phyloP scores from a whole-genome alignment of 139 green algal species.

The Coelastrella sp. region DNA sequence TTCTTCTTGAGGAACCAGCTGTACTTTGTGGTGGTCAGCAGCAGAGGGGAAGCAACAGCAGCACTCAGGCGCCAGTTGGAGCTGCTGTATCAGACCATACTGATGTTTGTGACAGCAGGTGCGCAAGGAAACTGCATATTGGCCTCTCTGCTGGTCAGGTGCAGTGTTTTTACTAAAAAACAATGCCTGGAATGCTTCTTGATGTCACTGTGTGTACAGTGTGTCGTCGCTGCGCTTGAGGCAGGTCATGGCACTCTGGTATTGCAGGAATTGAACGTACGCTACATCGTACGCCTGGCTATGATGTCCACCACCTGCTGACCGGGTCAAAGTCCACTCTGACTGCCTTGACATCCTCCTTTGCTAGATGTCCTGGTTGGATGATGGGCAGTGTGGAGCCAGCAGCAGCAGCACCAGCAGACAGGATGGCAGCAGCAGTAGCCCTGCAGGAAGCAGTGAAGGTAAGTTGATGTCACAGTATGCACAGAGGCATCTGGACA shows the following conservation, averaged over 20 bases:
- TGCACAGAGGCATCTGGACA: background rate
- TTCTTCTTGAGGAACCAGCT: conserved; percentile 76
- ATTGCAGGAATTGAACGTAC: conserved; percentile 71
- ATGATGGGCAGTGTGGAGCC: conserved; percentile 64
- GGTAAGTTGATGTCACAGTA: conserved; percentile 45
- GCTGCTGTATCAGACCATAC: conserved; percentile 69
- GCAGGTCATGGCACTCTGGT: background rate
- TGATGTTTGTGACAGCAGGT: conserved; percentile 64
- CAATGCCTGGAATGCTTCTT: too few relatives aligned
- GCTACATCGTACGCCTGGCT: conserved; percentile 71
- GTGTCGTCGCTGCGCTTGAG: background rate
- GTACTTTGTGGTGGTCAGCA: conserved; percentile 71
- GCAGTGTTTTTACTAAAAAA: background rate
- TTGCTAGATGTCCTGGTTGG: conserved; percentile 61
- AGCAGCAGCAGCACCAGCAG: conserved; percentile 58
- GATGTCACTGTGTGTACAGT: background rate
- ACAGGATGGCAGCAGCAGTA: conserved; percentile 50
- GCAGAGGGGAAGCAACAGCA: conserved; percentile 61
- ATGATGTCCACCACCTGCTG: conserved; percentile 77
- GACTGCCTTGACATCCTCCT: background rate
- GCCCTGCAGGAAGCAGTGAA: conserved; percentile 67
- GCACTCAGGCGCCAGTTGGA: conserved; percentile 71
- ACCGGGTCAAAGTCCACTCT: conserved; percentile 47
- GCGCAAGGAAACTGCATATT: background rate
- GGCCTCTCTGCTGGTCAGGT: background rate